Conservation (phyloP, 805 yeast genomes). For the Saccharomycopsis microspora region DNA sequence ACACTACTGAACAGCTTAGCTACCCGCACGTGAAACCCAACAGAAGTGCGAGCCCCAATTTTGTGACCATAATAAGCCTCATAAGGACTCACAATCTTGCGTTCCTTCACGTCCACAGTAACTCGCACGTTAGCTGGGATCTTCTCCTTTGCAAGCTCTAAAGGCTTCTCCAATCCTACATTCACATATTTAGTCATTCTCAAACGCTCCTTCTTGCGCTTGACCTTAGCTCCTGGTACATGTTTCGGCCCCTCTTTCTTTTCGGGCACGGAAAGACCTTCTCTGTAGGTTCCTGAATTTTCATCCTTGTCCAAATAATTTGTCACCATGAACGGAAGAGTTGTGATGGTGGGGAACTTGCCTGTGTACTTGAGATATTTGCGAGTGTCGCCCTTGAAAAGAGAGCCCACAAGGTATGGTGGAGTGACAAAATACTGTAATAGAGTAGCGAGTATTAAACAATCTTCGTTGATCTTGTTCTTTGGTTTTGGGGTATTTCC, state of each 20-base stretch:
- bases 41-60: conserved; percentile 46
- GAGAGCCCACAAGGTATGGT: conserved; percentile 56
- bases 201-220: conserved; percentile 37
- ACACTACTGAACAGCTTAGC: conserved; percentile 49
- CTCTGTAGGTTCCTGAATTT: conserved; percentile 28
- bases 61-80: conserved; percentile 51
- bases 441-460: conserved; percentile 41
- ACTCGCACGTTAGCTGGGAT: conserved; percentile 75
- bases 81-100: conserved; percentile 55
- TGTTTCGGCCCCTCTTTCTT: conserved; percentile 15
- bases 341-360: conserved; percentile 58
- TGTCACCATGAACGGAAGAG: conserved; percentile 60
- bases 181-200: conserved; percentile 64
- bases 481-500: background rate
- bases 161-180: conserved; percentile 49
- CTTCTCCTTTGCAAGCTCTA: conserved; percentile 47
- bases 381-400: conserved; percentile 39
- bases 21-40: conserved; percentile 67
- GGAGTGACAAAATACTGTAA: conserved; percentile 81
- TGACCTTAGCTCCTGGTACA: conserved; percentile 20
- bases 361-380: conserved; percentile 51
- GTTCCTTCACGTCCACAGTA: conserved; percentile 56
- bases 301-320: conserved; percentile 23
- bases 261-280: conserved; percentile 34
- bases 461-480: conserved; percentile 15